Evolutionary conservation across 148 eudicot species (phyloP).

Genomic region (Spergularia marina): DNA sequence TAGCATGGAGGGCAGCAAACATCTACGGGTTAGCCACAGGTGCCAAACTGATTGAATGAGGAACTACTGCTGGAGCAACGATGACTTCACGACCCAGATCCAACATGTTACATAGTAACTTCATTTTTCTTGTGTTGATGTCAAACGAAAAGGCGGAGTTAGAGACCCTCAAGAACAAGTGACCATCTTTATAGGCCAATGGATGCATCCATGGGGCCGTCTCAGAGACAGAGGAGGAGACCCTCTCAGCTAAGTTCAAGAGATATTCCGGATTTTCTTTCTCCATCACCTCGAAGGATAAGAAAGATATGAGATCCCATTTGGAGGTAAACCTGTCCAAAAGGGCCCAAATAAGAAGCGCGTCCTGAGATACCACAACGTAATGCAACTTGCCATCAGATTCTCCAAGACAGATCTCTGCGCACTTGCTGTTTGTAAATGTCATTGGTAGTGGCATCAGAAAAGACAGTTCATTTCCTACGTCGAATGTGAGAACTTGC

Average conservation of each 20-base stretch:
- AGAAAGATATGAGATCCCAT: constrained; percentile 27
- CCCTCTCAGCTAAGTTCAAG: constrained; percentile 18
- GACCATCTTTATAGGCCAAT: constrained; percentile 27
- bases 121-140: constrained; percentile 10
- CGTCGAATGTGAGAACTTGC: constrained; percentile 22
- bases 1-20: not conserved
- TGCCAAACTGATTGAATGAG: constrained; percentile 28
- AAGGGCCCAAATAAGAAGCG: constrained; percentile 23
- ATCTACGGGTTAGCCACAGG: not conserved
- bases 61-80: constrained; percentile 16
- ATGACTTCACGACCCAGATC: constrained; percentile 24
- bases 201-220: constrained; percentile 30
- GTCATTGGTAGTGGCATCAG: constrained; percentile 20
- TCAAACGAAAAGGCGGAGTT: constrained; percentile 21
- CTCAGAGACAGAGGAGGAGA: not conserved
- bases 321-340: constrained; percentile 23
- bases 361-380: constrained; percentile 13
- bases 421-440: not conserved
- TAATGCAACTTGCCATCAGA: constrained; percentile 17
- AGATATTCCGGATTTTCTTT: constrained; percentile 19
- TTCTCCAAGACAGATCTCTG: constrained; percentile 31
- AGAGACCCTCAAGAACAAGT: constrained; percentile 29
- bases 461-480: constrained; percentile 22
- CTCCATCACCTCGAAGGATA: constrained; percentile 22
- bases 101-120: constrained; percentile 15